These are phyloP conservation scores for Heliocybe sulcata DNA, from an alignment of 1,284 basidiomycete genomes.

Conservation along the genomic window DNA sequence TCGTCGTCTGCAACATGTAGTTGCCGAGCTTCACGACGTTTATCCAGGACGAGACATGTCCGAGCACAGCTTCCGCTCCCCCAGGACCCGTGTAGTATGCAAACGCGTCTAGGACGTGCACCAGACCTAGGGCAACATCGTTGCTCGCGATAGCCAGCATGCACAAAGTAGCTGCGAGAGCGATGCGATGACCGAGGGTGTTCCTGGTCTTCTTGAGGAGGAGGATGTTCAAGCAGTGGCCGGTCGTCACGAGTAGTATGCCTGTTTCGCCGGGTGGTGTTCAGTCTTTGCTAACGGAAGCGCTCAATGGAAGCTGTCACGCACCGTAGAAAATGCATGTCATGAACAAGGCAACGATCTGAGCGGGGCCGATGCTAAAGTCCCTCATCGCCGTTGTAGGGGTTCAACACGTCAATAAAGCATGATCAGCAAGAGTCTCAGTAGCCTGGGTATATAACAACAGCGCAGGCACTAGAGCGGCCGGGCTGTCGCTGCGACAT, in stretches of 20 bases:
- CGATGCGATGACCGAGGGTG: not conserved
- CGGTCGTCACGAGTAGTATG: not conserved
- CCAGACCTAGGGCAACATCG: slow-evolving; percentile 28
- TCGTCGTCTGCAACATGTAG: slow-evolving; percentile 29
- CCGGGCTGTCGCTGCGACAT: no score
- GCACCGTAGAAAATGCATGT: slow-evolving; percentile 1
- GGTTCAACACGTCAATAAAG: no score
- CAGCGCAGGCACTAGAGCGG: no score
- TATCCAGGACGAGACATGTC: slow-evolving; percentile 25
- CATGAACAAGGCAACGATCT: slow-evolving; percentile 2
- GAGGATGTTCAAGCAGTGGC: not conserved
- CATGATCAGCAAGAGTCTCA: no score
- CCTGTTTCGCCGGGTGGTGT: not conserved
- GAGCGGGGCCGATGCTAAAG: slow-evolving; percentile 12
- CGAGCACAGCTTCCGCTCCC: slow-evolving; percentile 22
- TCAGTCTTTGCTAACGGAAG: not conserved
- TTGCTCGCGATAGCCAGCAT: slow-evolving; percentile 26
- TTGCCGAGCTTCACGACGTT: slow-evolving; percentile 29
- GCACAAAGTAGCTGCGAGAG: slow-evolving; percentile 22
- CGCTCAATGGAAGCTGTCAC: not conserved
- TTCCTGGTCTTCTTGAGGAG: not conserved
- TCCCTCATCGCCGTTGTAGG: slow-evolving; percentile 14
- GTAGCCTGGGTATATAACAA: no score
- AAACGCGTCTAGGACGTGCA: slow-evolving; percentile 30
- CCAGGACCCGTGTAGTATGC: slow-evolving; percentile 16